Conservation (phyloP, 805 yeast species). For the Teunomyces lycoperdinae region DNA sequence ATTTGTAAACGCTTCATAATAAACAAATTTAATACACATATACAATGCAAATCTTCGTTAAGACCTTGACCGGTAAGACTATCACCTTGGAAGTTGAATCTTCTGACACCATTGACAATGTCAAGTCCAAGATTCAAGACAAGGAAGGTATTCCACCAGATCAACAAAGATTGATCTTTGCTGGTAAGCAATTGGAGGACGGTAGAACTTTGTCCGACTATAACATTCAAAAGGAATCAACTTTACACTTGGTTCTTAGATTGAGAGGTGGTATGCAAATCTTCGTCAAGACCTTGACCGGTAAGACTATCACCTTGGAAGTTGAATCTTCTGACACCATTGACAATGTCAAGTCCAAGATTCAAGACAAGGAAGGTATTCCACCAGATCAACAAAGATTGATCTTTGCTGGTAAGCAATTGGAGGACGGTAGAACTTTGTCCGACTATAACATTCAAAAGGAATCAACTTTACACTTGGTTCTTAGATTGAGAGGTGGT, state of each 20-base stretch:
- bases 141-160: constrained; percentile 99
- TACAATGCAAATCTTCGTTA: constrained; percentile 93
- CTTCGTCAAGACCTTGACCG: constrained; percentile 98
- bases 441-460: constrained; percentile 99
- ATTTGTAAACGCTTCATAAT: constrained; percentile 19
- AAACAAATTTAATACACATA: constrained; percentile 43
- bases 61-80: constrained; percentile 99
- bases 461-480: constrained; percentile 97
- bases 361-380: constrained; percentile 98
- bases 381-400: constrained; percentile 99
- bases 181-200: constrained; percentile 99
- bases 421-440: constrained; percentile 98
- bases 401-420: constrained; percentile 99
- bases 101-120: constrained; percentile 97
- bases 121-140: constrained; percentile 97
- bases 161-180: constrained; percentile 98
- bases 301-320: constrained; percentile 98
- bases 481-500: constrained; percentile 96
- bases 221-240: constrained; percentile 99
- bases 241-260: constrained; percentile 92
- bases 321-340: constrained; percentile 98
- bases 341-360: constrained; percentile 97
- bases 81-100: constrained; percentile 99
- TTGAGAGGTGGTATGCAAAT: constrained; percentile 98
- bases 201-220: constrained; percentile 98